Percentiles rank a stretch among this genome's conserved stretches.
Evolutionary conservation across 129 eudicot genomes (phyloP).

Genomic region (Flaveria linearis): DNA sequence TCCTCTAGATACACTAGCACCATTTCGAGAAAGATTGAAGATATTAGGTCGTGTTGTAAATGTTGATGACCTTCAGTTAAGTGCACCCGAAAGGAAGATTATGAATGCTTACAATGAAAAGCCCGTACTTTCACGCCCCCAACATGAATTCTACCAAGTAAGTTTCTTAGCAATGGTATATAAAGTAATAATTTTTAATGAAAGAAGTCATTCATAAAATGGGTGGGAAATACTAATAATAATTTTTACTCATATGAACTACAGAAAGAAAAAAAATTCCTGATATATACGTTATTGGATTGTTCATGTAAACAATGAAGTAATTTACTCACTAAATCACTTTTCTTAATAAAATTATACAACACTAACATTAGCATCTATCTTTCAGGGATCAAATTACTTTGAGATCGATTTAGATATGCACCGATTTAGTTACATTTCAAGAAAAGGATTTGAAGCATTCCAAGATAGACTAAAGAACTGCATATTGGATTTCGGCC

Average conservation of each 20-base stretch:
- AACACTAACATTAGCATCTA: not conserved
- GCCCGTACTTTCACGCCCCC: slow-evolving; percentile 33
- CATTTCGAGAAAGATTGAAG: slow-evolving; percentile 87
- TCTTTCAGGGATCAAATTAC: slow-evolving; percentile 76
- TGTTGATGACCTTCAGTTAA: slow-evolving; percentile 77
- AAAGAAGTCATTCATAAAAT: no score
- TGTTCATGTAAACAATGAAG: not conserved
- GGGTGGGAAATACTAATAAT: no score
- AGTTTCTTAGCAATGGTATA: slow-evolving; percentile 19
- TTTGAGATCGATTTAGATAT: slow-evolving; percentile 88
- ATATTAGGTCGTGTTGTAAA: slow-evolving; percentile 87
- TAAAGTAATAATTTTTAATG: no score
- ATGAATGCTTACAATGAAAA: slow-evolving; percentile 42
- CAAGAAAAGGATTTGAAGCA: slow-evolving; percentile 87
- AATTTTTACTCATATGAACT: no score
- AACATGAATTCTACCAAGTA: slow-evolving; percentile 51
- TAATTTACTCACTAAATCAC: not conserved
- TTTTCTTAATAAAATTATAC: not conserved
- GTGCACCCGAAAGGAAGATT: slow-evolving; percentile 78
- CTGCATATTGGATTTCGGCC: slow-evolving; percentile 81
- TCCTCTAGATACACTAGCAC: slow-evolving; percentile 56
- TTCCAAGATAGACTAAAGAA: slow-evolving; percentile 68
- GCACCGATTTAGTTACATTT: slow-evolving; percentile 93
- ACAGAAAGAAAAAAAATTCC: no score
- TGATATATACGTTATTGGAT: not conserved